These are phyloP conservation scores for Fusarium sulawesiense DNA, from an alignment of 2,329 filamentous ascomycete genomes.

Conservation along the genomic window DNA sequence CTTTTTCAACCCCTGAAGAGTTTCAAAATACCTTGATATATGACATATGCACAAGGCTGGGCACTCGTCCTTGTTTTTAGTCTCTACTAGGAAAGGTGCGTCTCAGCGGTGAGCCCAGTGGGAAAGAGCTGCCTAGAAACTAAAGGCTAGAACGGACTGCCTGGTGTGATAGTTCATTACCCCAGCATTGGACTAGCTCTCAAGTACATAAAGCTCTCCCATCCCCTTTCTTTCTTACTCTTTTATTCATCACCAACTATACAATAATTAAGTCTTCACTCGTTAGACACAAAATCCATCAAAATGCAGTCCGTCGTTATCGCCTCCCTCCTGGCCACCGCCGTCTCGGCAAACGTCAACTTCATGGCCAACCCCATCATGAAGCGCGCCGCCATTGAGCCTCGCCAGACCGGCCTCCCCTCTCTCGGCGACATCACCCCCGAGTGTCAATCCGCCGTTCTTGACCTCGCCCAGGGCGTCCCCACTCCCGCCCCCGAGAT, in stretches of 20 bases:
- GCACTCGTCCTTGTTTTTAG: background rate
- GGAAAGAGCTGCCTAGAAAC: background rate
- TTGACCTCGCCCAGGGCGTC: conserved; percentile 41
- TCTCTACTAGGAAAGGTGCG: background rate
- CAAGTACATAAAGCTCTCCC: background rate
- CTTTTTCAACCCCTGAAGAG: background rate
- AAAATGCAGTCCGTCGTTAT: conserved; percentile 48
- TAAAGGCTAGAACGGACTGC: background rate
- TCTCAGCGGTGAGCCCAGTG: background rate
- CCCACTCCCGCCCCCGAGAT: conserved; percentile 50
- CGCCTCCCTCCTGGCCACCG: conserved; percentile 45
- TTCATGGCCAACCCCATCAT: conserved; percentile 47
- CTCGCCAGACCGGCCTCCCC: conserved; percentile 42
- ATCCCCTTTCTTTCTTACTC: background rate
- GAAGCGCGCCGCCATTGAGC: conserved; percentile 42
- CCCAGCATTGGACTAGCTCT: background rate
- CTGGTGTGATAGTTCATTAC: background rate
- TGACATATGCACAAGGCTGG: background rate
- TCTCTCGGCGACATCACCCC: conserved; percentile 14
- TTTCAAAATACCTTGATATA: background rate
- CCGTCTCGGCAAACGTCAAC: conserved; percentile 42
- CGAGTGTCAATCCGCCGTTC: conserved; percentile 42
- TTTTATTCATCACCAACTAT: too few relatives aligned
- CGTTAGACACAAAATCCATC: conserved; percentile 2
- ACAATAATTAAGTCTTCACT: background rate